phyloP scores from a whole-genome alignment of 371 early-diverging fungal genomes.

The Batkoa obscura region DNA sequence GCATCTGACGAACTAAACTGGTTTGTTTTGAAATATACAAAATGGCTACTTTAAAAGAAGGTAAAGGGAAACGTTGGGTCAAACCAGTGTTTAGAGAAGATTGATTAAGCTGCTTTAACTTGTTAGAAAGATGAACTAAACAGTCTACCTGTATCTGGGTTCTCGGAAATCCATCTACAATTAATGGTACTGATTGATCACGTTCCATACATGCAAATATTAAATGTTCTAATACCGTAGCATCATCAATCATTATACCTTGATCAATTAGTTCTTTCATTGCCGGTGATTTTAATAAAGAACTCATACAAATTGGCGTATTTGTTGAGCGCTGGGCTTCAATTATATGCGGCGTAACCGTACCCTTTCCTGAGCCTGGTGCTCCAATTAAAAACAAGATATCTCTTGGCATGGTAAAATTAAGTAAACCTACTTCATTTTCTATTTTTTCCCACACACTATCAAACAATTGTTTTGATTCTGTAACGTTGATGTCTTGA shows the following conservation, averaged over 20 bases:
- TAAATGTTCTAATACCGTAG: constrained; percentile 6
- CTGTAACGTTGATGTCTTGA: too few species aligned
- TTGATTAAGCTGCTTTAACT: constrained; percentile 18
- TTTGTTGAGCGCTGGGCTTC: constrained; percentile 41
- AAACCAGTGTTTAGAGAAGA: too few species aligned
- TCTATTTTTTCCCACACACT: background rate
- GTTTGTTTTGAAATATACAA: constrained; percentile 46
- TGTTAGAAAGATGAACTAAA: constrained; percentile 33
- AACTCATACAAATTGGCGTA: constrained; percentile 37
- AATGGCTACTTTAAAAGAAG: constrained; percentile 38
- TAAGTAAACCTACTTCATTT: background rate
- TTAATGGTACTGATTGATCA: constrained; percentile 35
- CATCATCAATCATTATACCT: constrained; percentile 33
- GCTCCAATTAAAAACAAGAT: constrained; percentile 9
- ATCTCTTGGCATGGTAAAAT: background rate
- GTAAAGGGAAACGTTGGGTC: constrained; percentile 28
- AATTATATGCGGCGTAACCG: constrained; percentile 40
- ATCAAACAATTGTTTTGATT: background rate
- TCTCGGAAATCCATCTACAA: constrained; percentile 49
- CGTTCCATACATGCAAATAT: constrained; percentile 26
- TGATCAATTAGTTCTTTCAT: constrained; percentile 40
- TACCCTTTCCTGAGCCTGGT: constrained; percentile 38
- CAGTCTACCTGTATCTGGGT: constrained; percentile 47
- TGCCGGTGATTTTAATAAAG: constrained; percentile 36
- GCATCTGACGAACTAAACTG: constrained; percentile 32